A percentile compares a stretch with the other conserved stretches of the same genome.
Conservation (phyloP, 2,329 filamentous ascomycete genomes). For the Aquanectria penicillioides region DNA sequence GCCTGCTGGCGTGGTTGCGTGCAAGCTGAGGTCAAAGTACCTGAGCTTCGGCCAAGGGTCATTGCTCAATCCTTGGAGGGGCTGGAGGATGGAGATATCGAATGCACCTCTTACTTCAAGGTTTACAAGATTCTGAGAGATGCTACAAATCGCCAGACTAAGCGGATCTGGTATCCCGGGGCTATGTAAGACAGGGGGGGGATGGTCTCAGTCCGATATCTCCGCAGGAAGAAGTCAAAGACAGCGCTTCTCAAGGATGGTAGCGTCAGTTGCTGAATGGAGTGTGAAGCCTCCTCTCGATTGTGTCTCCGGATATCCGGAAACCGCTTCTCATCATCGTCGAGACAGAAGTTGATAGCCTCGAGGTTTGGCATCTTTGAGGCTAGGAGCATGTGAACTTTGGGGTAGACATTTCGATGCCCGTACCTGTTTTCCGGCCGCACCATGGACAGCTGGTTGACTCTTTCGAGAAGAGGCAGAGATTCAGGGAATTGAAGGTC, state of each 20-base stretch:
- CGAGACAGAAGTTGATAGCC: background rate
- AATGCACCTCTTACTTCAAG: slow-evolving; percentile 13
- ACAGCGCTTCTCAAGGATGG: background rate
- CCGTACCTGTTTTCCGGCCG: background rate
- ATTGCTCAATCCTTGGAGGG: background rate
- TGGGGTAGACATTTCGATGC: slow-evolving; percentile 12
- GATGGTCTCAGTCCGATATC: background rate
- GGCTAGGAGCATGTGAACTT: slow-evolving; percentile 8
- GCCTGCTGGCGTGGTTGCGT: slow-evolving; percentile 1
- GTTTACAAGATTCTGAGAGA: slow-evolving; percentile 7
- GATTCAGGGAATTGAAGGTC: background rate
- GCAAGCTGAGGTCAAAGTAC: slow-evolving; percentile 2
- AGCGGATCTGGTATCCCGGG: background rate
- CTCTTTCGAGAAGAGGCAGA: background rate
- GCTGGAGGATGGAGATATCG: background rate
- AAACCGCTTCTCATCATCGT: slow-evolving; percentile 13
- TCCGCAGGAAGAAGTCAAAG: slow-evolving; percentile 4
- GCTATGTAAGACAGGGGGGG: background rate
- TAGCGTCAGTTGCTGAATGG: background rate
- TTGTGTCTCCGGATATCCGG: background rate
- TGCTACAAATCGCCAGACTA: slow-evolving; percentile 2
- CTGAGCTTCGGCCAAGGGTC: slow-evolving; percentile 2
- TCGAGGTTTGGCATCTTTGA: slow-evolving; percentile 20
- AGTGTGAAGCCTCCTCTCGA: slow-evolving; percentile 3
- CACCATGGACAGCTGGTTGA: background rate